A percentile compares a stretch with the other conserved stretches of the same genome.
These are phyloP conservation scores for Mycosphaerella arachidis DNA, from an alignment of 2,329 filamentous ascomycete genomes.

Conservation along the genomic window DNA sequence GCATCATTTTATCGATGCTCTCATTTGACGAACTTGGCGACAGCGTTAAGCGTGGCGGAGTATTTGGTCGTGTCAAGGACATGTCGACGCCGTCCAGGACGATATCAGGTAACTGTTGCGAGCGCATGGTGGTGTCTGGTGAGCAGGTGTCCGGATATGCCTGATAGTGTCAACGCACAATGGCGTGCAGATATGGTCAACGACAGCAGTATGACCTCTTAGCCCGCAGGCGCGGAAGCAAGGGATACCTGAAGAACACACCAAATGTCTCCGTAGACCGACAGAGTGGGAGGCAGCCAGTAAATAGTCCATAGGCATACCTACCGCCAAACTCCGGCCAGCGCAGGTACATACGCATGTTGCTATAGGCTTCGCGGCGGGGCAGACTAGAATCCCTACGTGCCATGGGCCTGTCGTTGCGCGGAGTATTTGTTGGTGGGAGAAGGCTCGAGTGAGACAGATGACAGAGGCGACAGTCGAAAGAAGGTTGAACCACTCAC, in stretches of 20 bases:
- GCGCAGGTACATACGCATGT: not conserved
- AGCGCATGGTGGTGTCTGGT: conserved; percentile 4
- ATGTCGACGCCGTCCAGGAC: conserved; percentile 15
- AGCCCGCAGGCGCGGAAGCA: conserved; percentile 8
- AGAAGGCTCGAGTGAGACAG: conserved; percentile 1
- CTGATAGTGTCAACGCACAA: not conserved
- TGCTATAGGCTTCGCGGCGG: conserved; percentile 3
- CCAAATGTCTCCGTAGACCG: not conserved
- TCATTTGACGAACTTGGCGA: conserved; percentile 14
- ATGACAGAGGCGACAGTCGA: not conserved
- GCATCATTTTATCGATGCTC: conserved; percentile 8
- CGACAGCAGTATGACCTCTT: not conserved
- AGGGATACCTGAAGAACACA: not conserved
- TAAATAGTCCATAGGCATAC: conserved; percentile 6
- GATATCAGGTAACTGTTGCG: conserved; percentile 13
- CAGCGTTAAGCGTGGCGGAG: conserved; percentile 9
- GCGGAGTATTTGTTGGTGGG: not conserved
- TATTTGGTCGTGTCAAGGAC: conserved; percentile 2
- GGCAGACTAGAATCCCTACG: not conserved
- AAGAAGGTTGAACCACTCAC: not conserved
- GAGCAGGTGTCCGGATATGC: not conserved
- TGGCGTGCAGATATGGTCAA: not conserved
- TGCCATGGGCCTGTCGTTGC: not conserved
- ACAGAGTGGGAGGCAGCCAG: not conserved
- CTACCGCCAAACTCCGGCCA: conserved; percentile 1